A percentile compares a stretch with the other conserved stretches of the same genome.
Conservation (phyloP, 163 green algal genomes). For the Scenedesmus sp. region DNA sequence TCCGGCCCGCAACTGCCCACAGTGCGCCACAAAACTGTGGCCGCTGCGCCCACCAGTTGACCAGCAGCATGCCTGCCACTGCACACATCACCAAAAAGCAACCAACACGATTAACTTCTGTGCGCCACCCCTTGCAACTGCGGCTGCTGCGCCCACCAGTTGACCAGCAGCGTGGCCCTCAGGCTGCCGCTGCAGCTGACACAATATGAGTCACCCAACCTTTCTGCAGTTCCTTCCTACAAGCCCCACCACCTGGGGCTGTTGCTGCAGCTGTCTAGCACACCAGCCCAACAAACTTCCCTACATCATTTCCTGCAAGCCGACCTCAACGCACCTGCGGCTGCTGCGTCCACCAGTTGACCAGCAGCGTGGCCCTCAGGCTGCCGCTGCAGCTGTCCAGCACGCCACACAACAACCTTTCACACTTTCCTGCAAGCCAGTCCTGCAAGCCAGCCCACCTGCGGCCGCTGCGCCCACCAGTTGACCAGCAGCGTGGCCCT, state of each 20-base stretch:
- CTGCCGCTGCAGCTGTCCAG: too few relatives aligned
- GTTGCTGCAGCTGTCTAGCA: slow-evolving; percentile 66
- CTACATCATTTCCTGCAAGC: too few relatives aligned
- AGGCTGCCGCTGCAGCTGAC: slow-evolving; percentile 29
- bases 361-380: too few relatives aligned
- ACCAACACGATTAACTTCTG: not conserved
- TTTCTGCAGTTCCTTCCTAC: too few relatives aligned
- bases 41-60: not conserved
- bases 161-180: slow-evolving; percentile 70
- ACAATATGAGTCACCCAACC: too few relatives aligned
- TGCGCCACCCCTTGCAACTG: too few relatives aligned
- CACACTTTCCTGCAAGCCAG: not conserved
- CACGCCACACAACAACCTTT: not conserved
- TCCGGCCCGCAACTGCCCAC: not conserved
- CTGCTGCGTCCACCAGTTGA: not conserved
- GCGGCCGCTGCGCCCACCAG: slow-evolving; percentile 70
- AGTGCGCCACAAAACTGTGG: not conserved
- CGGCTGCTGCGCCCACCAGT: slow-evolving; percentile 65
- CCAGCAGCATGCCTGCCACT: too few relatives aligned
- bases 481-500: slow-evolving; percentile 74
- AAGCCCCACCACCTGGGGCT: not conserved
- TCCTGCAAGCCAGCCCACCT: not conserved
- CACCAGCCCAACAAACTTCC: slow-evolving; percentile 47
- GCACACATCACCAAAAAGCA: too few relatives aligned
- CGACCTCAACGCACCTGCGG: not conserved